These are phyloP conservation scores for Kondoa subrosea DNA, from an alignment of 768 basidiomycete species.

Conservation along the genomic window DNA sequence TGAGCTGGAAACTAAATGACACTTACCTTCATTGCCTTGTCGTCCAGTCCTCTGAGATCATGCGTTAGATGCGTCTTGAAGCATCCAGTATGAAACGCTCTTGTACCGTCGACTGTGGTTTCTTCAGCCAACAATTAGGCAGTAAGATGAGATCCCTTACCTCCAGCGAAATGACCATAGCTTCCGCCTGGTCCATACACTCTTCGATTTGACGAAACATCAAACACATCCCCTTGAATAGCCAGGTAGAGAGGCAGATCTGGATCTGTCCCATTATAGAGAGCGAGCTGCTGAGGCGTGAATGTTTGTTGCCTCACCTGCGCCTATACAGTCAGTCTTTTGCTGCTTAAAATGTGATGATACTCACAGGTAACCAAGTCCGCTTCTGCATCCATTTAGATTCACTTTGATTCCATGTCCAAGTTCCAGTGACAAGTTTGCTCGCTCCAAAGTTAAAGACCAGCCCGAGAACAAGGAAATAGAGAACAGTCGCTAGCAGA, in stretches of 20 bases:
- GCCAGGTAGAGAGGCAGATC: constrained; percentile 66
- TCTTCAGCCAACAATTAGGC: too few relatives aligned
- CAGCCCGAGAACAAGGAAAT: constrained; percentile 1
- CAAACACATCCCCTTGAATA: constrained; percentile 81
- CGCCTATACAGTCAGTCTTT: not conserved
- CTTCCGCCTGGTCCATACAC: constrained; percentile 44
- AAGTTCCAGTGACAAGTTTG: not conserved
- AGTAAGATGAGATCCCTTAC: too few relatives aligned
- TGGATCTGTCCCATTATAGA: constrained; percentile 53
- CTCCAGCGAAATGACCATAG: constrained; percentile 19
- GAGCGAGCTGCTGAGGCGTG: constrained; percentile 50
- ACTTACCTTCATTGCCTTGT: constrained; percentile 50
- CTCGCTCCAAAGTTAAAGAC: not conserved
- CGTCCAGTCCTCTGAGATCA: constrained; percentile 65
- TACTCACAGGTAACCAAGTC: not conserved
- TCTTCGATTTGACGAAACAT: constrained; percentile 59
- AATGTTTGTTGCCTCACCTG: constrained; percentile 33
- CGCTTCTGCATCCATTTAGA: not conserved
- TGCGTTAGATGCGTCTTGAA: constrained; percentile 79
- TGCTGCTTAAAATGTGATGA: not conserved
- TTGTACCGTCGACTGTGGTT: constrained; percentile 37
- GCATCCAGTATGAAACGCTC: constrained; percentile 85
- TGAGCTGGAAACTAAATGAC: not conserved
- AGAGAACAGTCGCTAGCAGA: not conserved
- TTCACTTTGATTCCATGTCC: not conserved